Evolutionary conservation across 768 basidiomycete species (phyloP).

Genomic region (Mycena epipterygia): DNA sequence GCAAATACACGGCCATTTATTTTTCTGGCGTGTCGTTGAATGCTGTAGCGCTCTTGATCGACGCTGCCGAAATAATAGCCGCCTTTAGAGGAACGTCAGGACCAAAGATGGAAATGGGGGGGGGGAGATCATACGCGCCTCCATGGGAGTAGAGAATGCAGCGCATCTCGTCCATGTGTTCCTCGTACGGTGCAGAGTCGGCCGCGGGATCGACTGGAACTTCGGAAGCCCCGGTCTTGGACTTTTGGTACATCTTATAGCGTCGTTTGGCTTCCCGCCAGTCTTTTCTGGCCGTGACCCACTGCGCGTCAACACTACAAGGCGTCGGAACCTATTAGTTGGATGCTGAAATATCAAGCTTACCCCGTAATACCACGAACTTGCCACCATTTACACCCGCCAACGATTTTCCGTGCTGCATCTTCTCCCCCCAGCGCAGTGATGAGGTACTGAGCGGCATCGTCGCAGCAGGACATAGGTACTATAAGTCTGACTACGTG

Average conservation of each 20-base stretch:
- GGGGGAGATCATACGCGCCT: conserved; percentile 55
- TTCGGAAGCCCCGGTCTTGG: conserved; percentile 39
- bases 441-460: conserved; percentile 81
- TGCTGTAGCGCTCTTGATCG: conserved; percentile 83
- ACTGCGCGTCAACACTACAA: conserved; percentile 84
- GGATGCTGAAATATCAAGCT: conserved; percentile 36
- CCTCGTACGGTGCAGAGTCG: conserved; percentile 61
- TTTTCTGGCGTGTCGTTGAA: conserved; percentile 91
- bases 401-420: conserved; percentile 76
- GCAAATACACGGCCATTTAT: conserved; percentile 92
- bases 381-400: conserved; percentile 98
- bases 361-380: conserved; percentile 88
- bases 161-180: conserved; percentile 86
- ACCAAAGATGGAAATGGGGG: not conserved
- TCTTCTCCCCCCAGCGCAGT: conserved; percentile 89
- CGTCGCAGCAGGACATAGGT: conserved; percentile 81
- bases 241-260: conserved; percentile 61
- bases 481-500: conserved; percentile 79
- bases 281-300: conserved; percentile 90
- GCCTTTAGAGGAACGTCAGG: conserved; percentile 52
- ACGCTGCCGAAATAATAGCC: conserved; percentile 90
- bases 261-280: conserved; percentile 77
- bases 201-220: conserved; percentile 40
- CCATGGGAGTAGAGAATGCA: conserved; percentile 90
- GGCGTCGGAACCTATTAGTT: conserved; percentile 30